These are phyloP conservation scores for Boletus rubropictus DNA, from an alignment of 768 basidiomycete genomes.

Conservation along the genomic window DNA sequence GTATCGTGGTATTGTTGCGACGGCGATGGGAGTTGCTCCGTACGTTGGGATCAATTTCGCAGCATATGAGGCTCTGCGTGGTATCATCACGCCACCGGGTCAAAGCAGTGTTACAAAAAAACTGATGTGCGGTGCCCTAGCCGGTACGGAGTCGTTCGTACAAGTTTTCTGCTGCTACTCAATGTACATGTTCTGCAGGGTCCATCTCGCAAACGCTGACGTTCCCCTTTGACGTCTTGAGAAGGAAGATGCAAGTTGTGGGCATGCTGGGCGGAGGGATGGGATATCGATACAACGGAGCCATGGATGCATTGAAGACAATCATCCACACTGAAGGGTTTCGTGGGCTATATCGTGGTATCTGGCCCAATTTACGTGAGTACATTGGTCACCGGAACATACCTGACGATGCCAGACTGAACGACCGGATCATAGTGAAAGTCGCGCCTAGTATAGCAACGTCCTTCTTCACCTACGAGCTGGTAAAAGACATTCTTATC, in stretches of 20 bases:
- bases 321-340: conserved; percentile 74
- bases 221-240: conserved; percentile 91
- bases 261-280: conserved; percentile 62
- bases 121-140: conserved; percentile 79
- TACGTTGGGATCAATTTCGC: conserved; percentile 91
- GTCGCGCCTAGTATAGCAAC: conserved; percentile 89
- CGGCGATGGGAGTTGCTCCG: conserved; percentile 85
- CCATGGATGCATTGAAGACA: conserved; percentile 66
- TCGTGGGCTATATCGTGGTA: conserved; percentile 71
- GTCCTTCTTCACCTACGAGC: conserved; percentile 79
- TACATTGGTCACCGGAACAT: conserved; percentile 5
- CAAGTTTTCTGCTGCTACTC: conserved; percentile 1
- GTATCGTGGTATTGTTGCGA: conserved; percentile 81
- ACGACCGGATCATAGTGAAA: conserved; percentile 51
- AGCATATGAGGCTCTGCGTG: conserved; percentile 80
- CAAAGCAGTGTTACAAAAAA: conserved; percentile 65
- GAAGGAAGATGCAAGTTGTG: conserved; percentile 93
- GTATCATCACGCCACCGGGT: conserved; percentile 75
- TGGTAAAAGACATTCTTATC: conserved; percentile 49
- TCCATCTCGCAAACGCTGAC: conserved; percentile 91
- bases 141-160: conserved; percentile 43
- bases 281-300: conserved; percentile 70
- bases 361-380: conserved; percentile 87
- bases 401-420: conserved; percentile 3
- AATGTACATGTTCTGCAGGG: conserved; percentile 37